phyloP scores from a whole-genome alignment of 2,329 filamentous ascomycete species.

The Epichloe amarillans region DNA sequence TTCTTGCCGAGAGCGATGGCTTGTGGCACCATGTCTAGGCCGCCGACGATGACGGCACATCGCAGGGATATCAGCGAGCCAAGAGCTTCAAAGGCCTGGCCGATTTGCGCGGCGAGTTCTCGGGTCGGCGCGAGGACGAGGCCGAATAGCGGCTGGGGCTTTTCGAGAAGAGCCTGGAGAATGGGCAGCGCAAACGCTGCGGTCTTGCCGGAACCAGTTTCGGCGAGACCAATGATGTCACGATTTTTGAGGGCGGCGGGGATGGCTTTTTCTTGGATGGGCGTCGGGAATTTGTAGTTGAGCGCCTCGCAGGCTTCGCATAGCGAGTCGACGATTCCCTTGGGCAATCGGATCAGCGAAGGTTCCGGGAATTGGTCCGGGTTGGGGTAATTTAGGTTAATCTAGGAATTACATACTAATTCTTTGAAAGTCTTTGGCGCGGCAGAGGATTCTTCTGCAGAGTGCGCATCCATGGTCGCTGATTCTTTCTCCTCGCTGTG shows the following conservation, averaged over 20 bases:
- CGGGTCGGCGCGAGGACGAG: conserved; percentile 85
- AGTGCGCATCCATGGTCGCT: conserved; percentile 20
- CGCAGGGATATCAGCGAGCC: conserved; percentile 80
- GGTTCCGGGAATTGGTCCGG: not conserved
- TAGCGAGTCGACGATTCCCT: conserved; percentile 74
- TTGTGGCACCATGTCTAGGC: conserved; percentile 91
- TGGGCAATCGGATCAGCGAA: not conserved
- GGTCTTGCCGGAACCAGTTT: conserved; percentile 93
- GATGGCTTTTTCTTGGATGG: conserved; percentile 79
- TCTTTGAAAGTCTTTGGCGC: conserved; percentile 51
- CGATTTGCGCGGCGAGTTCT: conserved; percentile 86
- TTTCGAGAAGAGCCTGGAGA: conserved; percentile 77
- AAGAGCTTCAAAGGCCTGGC: conserved; percentile 74
- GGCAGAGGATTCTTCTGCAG: conserved; percentile 19
- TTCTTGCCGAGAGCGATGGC: conserved; percentile 88
- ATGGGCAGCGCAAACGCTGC: conserved; percentile 91
- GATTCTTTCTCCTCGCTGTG: conserved; percentile 16
- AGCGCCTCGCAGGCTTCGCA: conserved; percentile 78
- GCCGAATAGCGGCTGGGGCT: conserved; percentile 75
- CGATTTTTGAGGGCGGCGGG: conserved; percentile 65
- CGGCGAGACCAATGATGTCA: conserved; percentile 85
- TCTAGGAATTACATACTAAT: conserved; percentile 26
- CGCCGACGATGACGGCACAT: conserved; percentile 77
- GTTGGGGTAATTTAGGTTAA: not conserved
- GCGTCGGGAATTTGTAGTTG: conserved; percentile 74